Conservation (phyloP, 345 rosid genomes). For the Trapa bicornis region DNA sequence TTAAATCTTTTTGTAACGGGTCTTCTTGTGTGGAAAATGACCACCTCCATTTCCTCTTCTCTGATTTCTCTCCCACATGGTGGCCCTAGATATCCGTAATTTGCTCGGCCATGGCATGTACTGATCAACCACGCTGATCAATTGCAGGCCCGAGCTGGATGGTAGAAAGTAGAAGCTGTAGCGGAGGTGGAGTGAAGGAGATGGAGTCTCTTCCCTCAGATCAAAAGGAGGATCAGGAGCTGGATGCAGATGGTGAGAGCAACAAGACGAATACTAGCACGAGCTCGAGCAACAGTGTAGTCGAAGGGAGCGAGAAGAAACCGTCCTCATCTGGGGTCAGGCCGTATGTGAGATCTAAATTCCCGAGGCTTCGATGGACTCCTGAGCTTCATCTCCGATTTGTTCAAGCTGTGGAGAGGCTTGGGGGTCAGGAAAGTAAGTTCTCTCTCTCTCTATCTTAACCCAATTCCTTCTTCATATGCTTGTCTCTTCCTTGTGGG, state of each 20-base stretch:
- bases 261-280: constrained; percentile 19
- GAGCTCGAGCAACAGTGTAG: constrained; percentile 28
- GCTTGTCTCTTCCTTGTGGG: background rate
- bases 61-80: background rate
- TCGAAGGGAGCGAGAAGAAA: constrained; percentile 20
- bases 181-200: constrained; percentile 6
- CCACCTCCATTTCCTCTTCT: background rate
- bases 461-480: no score
- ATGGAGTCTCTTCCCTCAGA: constrained; percentile 7
- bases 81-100: background rate
- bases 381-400: constrained; percentile 39
- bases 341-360: constrained; percentile 32
- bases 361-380: constrained; percentile 46
- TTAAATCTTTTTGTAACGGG: background rate
- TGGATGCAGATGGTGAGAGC: constrained; percentile 17
- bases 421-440: constrained; percentile 22
- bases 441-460: constrained; percentile 1
- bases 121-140: background rate
- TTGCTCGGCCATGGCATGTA: background rate
- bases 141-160: background rate
- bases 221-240: constrained; percentile 10
- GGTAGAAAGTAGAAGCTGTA: background rate
- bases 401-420: constrained; percentile 34
- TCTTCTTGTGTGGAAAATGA: background rate
- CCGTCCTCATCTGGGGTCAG: constrained; percentile 10